These are phyloP conservation scores for Camelina neglecta DNA, from an alignment of 345 rosid species.

Conservation along the genomic window DNA sequence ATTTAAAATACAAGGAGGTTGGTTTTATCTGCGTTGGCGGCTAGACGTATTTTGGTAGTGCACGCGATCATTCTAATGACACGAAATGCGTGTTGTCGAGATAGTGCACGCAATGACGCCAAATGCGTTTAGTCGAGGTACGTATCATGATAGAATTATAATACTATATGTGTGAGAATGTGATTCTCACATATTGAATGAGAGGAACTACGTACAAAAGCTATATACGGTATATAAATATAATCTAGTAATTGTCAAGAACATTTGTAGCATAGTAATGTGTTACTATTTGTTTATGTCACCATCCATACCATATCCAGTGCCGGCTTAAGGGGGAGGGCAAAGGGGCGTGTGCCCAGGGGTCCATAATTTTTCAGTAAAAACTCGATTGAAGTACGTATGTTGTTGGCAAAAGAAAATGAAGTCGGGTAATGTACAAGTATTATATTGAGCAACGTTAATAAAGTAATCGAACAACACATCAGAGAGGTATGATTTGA, in stretches of 20 bases:
- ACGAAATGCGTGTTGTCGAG: conserved; percentile 4
- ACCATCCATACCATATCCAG: too few relatives aligned
- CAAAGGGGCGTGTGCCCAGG: too few relatives aligned
- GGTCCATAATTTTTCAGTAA: too few relatives aligned
- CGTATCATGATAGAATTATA: neutral
- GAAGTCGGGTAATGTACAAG: neutral
- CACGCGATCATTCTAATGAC: conserved; percentile 15
- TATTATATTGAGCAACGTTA: conserved; percentile 17
- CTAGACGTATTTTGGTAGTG: neutral
- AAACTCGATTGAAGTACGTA: neutral
- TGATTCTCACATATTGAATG: neutral
- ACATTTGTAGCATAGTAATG: neutral
- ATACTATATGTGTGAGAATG: neutral
- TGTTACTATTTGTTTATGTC: neutral
- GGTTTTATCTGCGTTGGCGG: conserved; percentile 4
- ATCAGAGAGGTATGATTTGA: conserved; percentile 16
- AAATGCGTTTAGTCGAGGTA: neutral
- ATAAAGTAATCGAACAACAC: conserved; percentile 5
- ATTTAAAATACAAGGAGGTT: neutral
- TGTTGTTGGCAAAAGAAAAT: neutral
- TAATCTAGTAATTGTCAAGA: neutral
- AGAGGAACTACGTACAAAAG: neutral
- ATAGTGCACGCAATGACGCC: conserved; percentile 15
- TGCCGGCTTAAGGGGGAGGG: too few relatives aligned
- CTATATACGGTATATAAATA: neutral